These are phyloP conservation scores for Colletotrichum horii DNA, from an alignment of 2,329 filamentous ascomycete genomes.

Conservation along the genomic window DNA sequence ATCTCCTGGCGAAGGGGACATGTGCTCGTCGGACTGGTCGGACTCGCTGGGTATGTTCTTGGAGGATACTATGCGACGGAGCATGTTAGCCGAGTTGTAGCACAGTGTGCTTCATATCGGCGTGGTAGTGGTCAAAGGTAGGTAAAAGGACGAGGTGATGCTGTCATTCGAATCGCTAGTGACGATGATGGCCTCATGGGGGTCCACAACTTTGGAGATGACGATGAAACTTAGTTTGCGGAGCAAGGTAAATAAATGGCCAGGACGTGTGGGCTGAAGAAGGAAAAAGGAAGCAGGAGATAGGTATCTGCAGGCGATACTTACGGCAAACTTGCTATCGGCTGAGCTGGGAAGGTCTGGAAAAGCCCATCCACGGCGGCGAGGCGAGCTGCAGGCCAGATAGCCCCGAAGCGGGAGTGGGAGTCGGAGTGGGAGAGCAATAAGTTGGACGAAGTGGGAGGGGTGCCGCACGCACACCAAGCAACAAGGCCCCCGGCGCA, in stretches of 20 bases:
- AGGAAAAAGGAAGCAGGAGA: background rate
- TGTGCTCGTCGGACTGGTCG: constrained; percentile 48
- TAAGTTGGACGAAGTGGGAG: background rate
- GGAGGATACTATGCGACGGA: constrained; percentile 16
- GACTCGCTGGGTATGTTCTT: background rate
- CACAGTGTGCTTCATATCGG: constrained; percentile 4
- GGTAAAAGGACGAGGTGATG: background rate
- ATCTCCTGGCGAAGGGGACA: constrained; percentile 67
- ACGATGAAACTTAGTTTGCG: background rate
- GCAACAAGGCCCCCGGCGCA: constrained; percentile 17
- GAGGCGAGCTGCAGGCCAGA: constrained; percentile 19
- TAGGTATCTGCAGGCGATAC: background rate
- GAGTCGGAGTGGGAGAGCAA: background rate
- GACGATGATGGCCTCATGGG: background rate
- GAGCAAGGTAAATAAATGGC: background rate
- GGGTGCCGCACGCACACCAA: background rate
- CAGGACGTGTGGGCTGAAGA: background rate
- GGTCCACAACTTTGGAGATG: background rate
- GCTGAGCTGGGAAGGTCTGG: background rate
- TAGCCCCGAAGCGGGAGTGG: constrained; percentile 1
- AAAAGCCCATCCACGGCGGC: constrained; percentile 10
- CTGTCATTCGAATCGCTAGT: background rate
- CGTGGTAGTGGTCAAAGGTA: background rate
- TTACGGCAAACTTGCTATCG: constrained; percentile 11
- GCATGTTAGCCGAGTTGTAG: constrained; percentile 17